Conservation (phyloP, 75 land plant genomes). For the Gnetum montanum region DNA sequence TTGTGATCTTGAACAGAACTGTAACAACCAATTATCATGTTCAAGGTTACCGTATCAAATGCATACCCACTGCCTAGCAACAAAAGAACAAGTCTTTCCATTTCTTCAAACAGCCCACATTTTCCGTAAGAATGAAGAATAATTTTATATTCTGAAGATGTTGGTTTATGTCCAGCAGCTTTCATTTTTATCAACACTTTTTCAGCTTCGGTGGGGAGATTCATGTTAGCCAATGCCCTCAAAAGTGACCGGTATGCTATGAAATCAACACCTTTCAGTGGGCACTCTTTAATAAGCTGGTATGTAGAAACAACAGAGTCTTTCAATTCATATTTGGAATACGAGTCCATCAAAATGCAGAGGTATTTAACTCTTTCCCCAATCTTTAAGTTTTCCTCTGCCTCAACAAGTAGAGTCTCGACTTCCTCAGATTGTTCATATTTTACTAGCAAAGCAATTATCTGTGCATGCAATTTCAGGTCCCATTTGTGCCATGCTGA, state of each 20-base stretch:
- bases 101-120: constrained; percentile 36
- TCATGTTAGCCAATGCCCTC: constrained; percentile 30
- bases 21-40: constrained; percentile 55
- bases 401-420: constrained; percentile 9
- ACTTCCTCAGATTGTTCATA: constrained; percentile 20
- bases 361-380: constrained; percentile 30
- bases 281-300: constrained; percentile 6
- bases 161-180: constrained; percentile 25
- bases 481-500: constrained; percentile 55
- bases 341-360: constrained; percentile 39
- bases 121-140: constrained; percentile 44
- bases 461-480: constrained; percentile 36
- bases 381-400: constrained; percentile 4
- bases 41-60: constrained; percentile 47
- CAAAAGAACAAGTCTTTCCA: constrained; percentile 22
- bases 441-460: constrained; percentile 39
- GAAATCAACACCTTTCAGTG: constrained; percentile 16
- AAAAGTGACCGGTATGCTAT: constrained; percentile 35
- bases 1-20: constrained; percentile 23
- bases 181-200: constrained; percentile 27
- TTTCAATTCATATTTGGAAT: constrained; percentile 22
- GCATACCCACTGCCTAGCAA: constrained; percentile 28
- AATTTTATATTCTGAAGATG: constrained; percentile 33
- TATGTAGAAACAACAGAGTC: constrained; percentile 17
- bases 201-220: constrained; percentile 39